Conservation (phyloP, 352 stramenopile genomes). For the Phytophthora crassamura region DNA sequence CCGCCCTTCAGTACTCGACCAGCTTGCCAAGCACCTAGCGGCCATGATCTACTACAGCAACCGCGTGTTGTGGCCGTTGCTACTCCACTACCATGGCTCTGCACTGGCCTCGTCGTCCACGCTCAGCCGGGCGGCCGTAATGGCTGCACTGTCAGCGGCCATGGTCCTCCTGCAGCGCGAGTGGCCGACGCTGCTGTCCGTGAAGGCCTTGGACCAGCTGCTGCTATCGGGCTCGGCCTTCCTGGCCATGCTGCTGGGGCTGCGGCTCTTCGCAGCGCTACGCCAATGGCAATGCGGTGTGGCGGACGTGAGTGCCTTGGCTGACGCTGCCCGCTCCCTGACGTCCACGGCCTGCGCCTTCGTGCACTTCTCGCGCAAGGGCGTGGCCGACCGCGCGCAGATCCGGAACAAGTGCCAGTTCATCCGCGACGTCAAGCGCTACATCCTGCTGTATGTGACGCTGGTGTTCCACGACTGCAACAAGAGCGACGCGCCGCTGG, state of each 20-base stretch:
- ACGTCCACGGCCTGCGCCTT: conserved; percentile 51
- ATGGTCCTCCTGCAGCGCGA: conserved; percentile 36
- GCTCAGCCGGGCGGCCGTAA: conserved; percentile 28
- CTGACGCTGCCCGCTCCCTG: conserved; percentile 46
- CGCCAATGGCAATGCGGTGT: conserved; percentile 59
- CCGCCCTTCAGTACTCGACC: conserved; percentile 5
- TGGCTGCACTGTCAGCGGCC: conserved; percentile 29
- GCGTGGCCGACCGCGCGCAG: conserved; percentile 36
- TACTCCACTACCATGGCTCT: conserved; percentile 45
- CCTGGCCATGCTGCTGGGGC: conserved; percentile 50
- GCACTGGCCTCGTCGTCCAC: conserved; percentile 38
- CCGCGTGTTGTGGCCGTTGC: conserved; percentile 41
- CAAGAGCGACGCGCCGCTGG: conserved; percentile 41
- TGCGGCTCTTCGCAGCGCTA: conserved; percentile 49
- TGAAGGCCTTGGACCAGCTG: conserved; percentile 37
- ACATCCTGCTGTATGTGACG: conserved; percentile 59
- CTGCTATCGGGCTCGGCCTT: conserved; percentile 45
- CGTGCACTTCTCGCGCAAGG: conserved; percentile 53
- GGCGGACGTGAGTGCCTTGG: conserved; percentile 46
- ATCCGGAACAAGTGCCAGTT: conserved; percentile 59
- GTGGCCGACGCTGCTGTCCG: conserved; percentile 27
- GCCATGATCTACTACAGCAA: conserved; percentile 65
- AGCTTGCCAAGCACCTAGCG: conserved; percentile 7
- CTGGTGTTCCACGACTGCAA: conserved; percentile 70
- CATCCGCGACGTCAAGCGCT: conserved; percentile 66